Conservation (phyloP, 2,329 filamentous ascomycete genomes). For the Fusarium sp. region DNA sequence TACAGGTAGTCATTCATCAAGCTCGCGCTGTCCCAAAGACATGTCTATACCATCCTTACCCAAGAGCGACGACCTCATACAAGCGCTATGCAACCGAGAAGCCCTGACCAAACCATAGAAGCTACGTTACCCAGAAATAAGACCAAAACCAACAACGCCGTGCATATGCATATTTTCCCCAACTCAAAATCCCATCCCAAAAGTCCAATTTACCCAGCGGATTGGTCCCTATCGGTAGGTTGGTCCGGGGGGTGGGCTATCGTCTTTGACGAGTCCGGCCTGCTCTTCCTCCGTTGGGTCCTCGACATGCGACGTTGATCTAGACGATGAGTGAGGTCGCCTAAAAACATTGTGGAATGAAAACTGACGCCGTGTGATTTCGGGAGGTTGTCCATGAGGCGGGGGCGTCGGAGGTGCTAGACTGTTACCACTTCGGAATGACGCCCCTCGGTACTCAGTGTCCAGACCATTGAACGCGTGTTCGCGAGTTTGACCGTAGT, state of each 20-base stretch:
- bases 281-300: conserved; percentile 82
- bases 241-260: conserved; percentile 13
- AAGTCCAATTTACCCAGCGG: conserved; percentile 8
- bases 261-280: conserved; percentile 81
- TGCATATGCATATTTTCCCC: conserved; percentile 37
- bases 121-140: conserved; percentile 7
- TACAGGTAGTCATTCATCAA: conserved; percentile 39
- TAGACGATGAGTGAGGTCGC: conserved; percentile 51
- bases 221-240: conserved; percentile 37
- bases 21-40: conserved; percentile 39
- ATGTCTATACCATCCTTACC: conserved; percentile 40
- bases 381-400: conserved; percentile 68
- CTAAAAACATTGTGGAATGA: conserved; percentile 89
- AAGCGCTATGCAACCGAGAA: conserved; percentile 34
- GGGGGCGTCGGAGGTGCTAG: conserved; percentile 71
- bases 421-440: conserved; percentile 55
- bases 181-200: conserved; percentile 8
- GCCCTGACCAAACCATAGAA: conserved; percentile 5
- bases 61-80: conserved; percentile 37
- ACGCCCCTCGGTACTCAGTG: conserved; percentile 62
- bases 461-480: conserved; percentile 60
- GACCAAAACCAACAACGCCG: conserved; percentile 41
- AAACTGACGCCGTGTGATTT: conserved; percentile 81
- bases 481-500: conserved; percentile 53
- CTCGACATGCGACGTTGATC: conserved; percentile 36